These are phyloP conservation scores for Boletus rubescentipes DNA, from an alignment of 768 basidiomycete species.

Conservation along the genomic window DNA sequence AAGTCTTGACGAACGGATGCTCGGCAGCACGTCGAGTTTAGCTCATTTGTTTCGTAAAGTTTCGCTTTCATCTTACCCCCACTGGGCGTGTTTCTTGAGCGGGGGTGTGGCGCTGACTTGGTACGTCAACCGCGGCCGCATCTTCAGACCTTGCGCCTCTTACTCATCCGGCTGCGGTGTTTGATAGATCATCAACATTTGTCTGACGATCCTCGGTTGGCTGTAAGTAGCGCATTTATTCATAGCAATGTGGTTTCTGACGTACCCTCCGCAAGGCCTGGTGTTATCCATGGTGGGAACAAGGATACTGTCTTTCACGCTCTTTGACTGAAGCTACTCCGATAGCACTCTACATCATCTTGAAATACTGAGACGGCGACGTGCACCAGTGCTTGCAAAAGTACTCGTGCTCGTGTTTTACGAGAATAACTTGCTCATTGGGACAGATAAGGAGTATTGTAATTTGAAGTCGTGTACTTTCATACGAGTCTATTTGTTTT, in stretches of 20 bases:
- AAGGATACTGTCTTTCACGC: background rate
- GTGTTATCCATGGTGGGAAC: constrained; percentile 64
- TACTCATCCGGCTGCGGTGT: constrained; percentile 17
- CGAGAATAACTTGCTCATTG: background rate
- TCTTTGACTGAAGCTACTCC: constrained; percentile 13
- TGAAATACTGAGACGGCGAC: constrained; percentile 55
- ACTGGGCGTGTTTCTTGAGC: constrained; percentile 84
- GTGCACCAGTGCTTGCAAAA: too few species aligned
- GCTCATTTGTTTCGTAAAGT: constrained; percentile 33
- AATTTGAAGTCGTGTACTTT: constrained; percentile 5
- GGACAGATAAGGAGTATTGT: constrained; percentile 1
- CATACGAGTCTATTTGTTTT: constrained; percentile 12
- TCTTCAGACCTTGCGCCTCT: background rate
- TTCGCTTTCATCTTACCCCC: constrained; percentile 77
- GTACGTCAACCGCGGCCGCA: constrained; percentile 42
- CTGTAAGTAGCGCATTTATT: constrained; percentile 47
- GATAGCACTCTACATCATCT: constrained; percentile 75
- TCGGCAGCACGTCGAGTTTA: background rate
- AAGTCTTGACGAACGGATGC: constrained; percentile 5
- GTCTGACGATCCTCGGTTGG: constrained; percentile 76
- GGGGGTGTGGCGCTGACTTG: constrained; percentile 78
- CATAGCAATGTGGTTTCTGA: constrained; percentile 4
- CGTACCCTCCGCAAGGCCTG: constrained; percentile 49
- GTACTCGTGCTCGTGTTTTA: background rate
- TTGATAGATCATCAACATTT: constrained; percentile 63